Base-by-base conservation (phyloP, 83 land plant species). In the Thuja plicata region DNA sequence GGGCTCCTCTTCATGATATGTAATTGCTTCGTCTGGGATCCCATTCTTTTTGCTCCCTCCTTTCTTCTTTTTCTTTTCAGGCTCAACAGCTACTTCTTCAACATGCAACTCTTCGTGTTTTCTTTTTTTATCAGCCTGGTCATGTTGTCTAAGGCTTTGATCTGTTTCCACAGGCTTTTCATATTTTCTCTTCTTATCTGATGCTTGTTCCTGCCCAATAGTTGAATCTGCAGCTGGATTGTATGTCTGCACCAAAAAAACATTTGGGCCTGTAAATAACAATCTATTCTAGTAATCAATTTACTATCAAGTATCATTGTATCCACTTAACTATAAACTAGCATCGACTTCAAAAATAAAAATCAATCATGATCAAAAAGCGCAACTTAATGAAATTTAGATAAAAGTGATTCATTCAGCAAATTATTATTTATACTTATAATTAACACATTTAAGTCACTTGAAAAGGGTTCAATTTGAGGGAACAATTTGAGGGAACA, bases 171-270 rank as follows among this genome's bases (percentile, higher is more conserved):
- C 87, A 80, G 84, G 57, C 54, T 87, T 88, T n/a, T 87, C 46
- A 41, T 81, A 80, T 82, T 74, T 50, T 70, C 1, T 50, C 54
- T 83, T 88, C 4, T 62, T 54, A 37, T 84, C 21, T 11, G 89
- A 38, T 30, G 85, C 82, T n/a, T 32, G n/a, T 9, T 76, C 30
- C 86, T 89, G 54, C 11, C 88, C 92, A 66, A 97, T 88, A 30
- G 95, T 87, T 34, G 92, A 78, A 88, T 97, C 99, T 21, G 97
- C 92, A 70, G 96, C 91, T 66, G 97, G 93, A 88, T 97, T 96
- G 48, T 97, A 97, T 21, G 95, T 90, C 98, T 97, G 88, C 91
- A 94, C 41, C 54, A 32, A n/a, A 83, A 86, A 78, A 43, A 74
- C 74, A 24, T 50, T 8, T 5, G 27, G 2, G 15, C 38, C 37